phyloP scores from a whole-genome alignment of 495 filamentous ascomycete genomes.

The Xylaria curta region DNA sequence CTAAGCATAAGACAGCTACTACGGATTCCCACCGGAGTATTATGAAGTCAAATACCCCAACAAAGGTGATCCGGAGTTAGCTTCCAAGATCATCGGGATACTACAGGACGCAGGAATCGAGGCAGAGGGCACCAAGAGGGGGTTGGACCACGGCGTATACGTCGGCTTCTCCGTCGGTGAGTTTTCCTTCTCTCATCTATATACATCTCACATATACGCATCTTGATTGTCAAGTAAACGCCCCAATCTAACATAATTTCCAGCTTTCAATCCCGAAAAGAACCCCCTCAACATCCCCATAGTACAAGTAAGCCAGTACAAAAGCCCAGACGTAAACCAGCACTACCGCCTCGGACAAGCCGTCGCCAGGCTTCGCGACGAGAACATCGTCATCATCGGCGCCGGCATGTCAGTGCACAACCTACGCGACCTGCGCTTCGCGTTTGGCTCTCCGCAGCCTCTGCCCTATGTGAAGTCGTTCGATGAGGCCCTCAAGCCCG shows the following conservation, averaged over 20 bases:
- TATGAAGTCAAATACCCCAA: conserved; percentile 74
- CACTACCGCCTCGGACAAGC: conserved; percentile 78
- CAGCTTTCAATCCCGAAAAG: conserved; percentile 68
- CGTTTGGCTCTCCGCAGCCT: conserved; percentile 52
- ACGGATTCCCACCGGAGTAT: conserved; percentile 72
- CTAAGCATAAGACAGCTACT: conserved; percentile 60
- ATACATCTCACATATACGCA: conserved; percentile 27
- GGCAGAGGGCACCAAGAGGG: conserved; percentile 67
- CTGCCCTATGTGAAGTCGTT: conserved; percentile 76
- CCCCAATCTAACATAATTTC: conserved; percentile 5
- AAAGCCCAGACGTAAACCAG: conserved; percentile 68
- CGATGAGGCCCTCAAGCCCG: conserved; percentile 78
- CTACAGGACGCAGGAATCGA: conserved; percentile 67
- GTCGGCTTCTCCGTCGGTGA: conserved; percentile 67
- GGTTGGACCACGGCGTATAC: conserved; percentile 85
- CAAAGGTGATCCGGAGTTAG: conserved; percentile 69
- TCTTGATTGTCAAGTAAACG: not conserved
- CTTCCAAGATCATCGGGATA: conserved; percentile 66
- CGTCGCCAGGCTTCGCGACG: conserved; percentile 69
- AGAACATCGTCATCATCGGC: conserved; percentile 74
- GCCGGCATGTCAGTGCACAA: conserved; percentile 93
- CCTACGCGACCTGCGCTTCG: conserved; percentile 66
- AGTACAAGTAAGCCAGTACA: conserved; percentile 80
- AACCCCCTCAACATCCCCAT: conserved; percentile 81
- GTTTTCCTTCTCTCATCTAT: conserved; percentile 23